A percentile compares a stretch with the other conserved stretches of the same genome.
Evolutionary conservation across 352 stramenopile genomes (phyloP).

Genomic region (Hyaloperonospora arabidopsidis): DNA sequence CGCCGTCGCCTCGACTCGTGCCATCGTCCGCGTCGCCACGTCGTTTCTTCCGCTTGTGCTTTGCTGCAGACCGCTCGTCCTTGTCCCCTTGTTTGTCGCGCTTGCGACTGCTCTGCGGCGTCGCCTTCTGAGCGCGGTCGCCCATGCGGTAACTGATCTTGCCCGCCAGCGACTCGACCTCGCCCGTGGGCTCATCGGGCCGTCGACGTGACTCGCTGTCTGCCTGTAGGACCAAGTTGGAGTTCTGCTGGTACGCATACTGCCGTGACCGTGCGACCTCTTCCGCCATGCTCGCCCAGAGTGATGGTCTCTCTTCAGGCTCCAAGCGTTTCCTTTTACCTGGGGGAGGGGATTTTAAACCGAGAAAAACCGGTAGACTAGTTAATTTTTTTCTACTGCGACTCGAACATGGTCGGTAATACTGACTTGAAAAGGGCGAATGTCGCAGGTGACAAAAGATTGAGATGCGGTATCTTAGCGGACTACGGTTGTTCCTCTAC

Average conservation of each 20-base stretch:
- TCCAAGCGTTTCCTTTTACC: neutral
- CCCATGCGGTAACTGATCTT: conserved; percentile 79
- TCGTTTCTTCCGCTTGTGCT: conserved; percentile 56
- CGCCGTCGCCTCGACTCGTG: conserved; percentile 17
- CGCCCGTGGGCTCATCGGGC: conserved; percentile 76
- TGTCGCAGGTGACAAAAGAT: no score
- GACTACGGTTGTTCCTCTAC: no score
- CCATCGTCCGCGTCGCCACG: conserved; percentile 25
- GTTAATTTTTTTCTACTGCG: no score
- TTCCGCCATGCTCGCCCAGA: conserved; percentile 62
- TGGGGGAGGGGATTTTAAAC: neutral
- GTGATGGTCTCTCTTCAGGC: conserved; percentile 1
- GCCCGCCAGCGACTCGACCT: conserved; percentile 79
- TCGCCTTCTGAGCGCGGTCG: conserved; percentile 68
- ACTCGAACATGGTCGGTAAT: no score
- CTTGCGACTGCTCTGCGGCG: conserved; percentile 34
- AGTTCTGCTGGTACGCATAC: conserved; percentile 91
- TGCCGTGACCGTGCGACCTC: conserved; percentile 83
- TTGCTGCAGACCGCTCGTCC: neutral
- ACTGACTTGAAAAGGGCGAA: no score
- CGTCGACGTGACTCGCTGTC: conserved; percentile 79
- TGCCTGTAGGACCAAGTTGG: conserved; percentile 90
- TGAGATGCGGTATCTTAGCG: no score
- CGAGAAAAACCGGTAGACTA: no score
- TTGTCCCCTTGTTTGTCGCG: conserved; percentile 11